A percentile compares a stretch with the other conserved stretches of the same genome.
Evolutionary conservation across 1,284 basidiomycete species (phyloP).

Genomic region (Ceratobasidium theobromae): DNA sequence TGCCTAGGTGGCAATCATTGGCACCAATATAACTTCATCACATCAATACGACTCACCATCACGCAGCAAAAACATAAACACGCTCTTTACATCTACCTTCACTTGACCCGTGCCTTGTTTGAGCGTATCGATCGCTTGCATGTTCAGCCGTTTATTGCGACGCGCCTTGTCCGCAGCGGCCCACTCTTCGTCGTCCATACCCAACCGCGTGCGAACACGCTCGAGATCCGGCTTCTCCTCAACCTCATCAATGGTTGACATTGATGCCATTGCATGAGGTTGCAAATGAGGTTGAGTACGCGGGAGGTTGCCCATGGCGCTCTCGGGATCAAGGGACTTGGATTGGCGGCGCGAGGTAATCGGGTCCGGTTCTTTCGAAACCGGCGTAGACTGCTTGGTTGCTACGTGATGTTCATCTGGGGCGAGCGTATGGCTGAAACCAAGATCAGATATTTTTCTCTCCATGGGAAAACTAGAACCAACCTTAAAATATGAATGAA

Average conservation of each 20-base stretch:
- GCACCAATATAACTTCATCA: not conserved
- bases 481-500: constrained; percentile 64
- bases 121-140: constrained; percentile 50
- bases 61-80: constrained; percentile 65
- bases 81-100: constrained; percentile 57
- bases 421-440: constrained; percentile 51
- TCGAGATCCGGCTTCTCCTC: constrained; percentile 2
- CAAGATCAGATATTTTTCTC: not conserved
- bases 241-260: not conserved
- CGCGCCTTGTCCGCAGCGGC: constrained; percentile 1
- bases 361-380: constrained; percentile 18
- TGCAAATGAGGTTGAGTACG: not conserved
- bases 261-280: no score
- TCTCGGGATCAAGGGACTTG: constrained; percentile 21
- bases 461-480: not conserved
- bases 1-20: constrained; percentile 44
- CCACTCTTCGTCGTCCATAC: not conserved
- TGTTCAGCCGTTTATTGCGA: constrained; percentile 25
- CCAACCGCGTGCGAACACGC: constrained; percentile 14
- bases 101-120: constrained; percentile 59
- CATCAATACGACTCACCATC: constrained; percentile 49
- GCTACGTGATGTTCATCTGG: constrained; percentile 32
- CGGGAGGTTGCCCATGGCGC: not conserved
- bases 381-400: not conserved
- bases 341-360: constrained; percentile 19